Percentiles rank a stretch among this genome's conserved stretches.
phyloP scores from a whole-genome alignment of 257 asterid species.

The Paulownia fortunei region DNA sequence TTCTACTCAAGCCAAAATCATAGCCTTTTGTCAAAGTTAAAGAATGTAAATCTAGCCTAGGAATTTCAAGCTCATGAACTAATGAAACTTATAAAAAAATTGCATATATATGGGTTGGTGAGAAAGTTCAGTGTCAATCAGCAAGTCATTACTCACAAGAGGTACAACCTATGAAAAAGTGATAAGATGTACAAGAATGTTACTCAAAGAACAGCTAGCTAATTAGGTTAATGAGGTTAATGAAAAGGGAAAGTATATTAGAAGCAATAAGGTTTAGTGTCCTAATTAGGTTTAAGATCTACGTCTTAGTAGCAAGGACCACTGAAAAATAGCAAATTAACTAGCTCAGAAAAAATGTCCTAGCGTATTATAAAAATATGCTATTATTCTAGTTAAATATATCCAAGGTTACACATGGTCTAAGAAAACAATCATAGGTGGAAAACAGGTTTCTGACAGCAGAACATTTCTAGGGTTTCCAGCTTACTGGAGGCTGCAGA shows the following conservation, averaged over 20 bases:
- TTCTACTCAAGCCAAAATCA: slow-evolving; percentile 9
- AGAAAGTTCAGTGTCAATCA: background rate
- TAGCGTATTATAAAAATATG: slow-evolving; percentile 6
- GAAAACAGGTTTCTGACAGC: slow-evolving; percentile 35
- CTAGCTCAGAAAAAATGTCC: slow-evolving; percentile 4
- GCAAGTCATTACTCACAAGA: background rate
- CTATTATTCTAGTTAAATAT: slow-evolving; percentile 23
- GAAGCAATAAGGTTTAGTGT: slow-evolving; percentile 30
- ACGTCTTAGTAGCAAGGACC: slow-evolving; percentile 26
- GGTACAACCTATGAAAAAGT: slow-evolving; percentile 10
- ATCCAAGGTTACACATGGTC: slow-evolving; percentile 34
- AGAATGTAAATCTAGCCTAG: background rate
- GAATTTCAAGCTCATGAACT: slow-evolving; percentile 4
- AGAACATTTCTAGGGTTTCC: slow-evolving; percentile 50
- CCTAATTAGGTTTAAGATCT: slow-evolving; percentile 34
- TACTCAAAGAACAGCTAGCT: slow-evolving; percentile 17
- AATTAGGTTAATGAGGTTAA: slow-evolving; percentile 19
- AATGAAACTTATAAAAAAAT: background rate
- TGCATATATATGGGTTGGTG: background rate
- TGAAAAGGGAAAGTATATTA: slow-evolving; percentile 26
- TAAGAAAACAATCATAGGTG: slow-evolving; percentile 39
- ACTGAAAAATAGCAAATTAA: background rate
- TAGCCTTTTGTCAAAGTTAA: background rate
- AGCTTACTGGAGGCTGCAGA: slow-evolving; percentile 10
- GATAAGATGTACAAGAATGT: slow-evolving; percentile 26